A percentile compares a stretch with the other conserved stretches of the same genome.
These are phyloP conservation scores for Rossbeevera mucosa DNA, from an alignment of 768 basidiomycete species.

Conservation along the genomic window DNA sequence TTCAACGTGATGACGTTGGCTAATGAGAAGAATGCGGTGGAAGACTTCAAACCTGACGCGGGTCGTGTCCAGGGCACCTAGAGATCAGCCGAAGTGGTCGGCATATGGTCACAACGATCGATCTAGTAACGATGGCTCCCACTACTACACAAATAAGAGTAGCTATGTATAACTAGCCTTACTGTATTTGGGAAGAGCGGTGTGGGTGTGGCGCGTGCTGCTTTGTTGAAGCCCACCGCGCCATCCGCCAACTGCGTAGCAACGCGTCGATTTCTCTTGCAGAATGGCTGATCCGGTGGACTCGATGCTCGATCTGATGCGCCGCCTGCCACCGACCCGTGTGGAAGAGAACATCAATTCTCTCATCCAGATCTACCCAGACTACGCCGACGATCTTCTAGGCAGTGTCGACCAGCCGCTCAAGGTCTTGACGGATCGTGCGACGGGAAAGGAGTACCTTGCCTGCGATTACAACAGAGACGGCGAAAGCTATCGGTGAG, in stretches of 20 bases:
- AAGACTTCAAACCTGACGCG: constrained; percentile 29
- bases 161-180: too few relatives aligned
- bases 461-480: constrained; percentile 93
- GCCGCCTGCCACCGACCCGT: constrained; percentile 88
- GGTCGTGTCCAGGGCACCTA: constrained; percentile 33
- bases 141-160: background rate
- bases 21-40: constrained; percentile 40
- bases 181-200: background rate
- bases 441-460: constrained; percentile 84
- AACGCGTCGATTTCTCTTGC: background rate
- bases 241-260: background rate
- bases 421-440: constrained; percentile 71
- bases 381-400: constrained; percentile 91
- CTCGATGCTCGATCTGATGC: constrained; percentile 92
- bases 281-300: constrained; percentile 76
- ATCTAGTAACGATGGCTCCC: background rate
- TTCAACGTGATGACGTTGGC: constrained; percentile 80
- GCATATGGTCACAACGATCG: background rate
- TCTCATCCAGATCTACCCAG: constrained; percentile 80
- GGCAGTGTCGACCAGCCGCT: constrained; percentile 95
- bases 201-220: background rate
- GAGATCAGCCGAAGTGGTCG: too few relatives aligned
- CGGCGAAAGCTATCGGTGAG: constrained; percentile 79
- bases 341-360: constrained; percentile 84
- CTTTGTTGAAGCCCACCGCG: background rate